Evolutionary conservation across 2,329 filamentous ascomycete genomes (phyloP).

Genomic region (Hypoxylon sp.): DNA sequence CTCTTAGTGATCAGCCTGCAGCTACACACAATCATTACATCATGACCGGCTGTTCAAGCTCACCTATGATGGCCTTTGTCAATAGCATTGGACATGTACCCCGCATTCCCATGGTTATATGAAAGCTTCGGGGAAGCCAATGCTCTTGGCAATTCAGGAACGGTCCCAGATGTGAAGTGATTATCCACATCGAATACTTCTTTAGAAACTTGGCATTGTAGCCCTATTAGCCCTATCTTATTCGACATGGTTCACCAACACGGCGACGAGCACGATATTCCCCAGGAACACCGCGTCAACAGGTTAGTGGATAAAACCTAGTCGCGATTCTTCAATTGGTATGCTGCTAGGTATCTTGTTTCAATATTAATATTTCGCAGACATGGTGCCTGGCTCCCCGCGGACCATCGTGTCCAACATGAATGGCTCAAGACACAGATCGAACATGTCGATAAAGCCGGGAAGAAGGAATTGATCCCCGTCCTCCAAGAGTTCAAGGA

Average conservation of each 20-base stretch:
- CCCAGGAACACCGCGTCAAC: conserved; percentile 60
- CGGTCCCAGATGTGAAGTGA: conserved; percentile 11
- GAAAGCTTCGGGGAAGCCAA: conserved; percentile 20
- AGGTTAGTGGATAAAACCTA: conserved; percentile 55
- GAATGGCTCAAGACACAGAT: conserved; percentile 72
- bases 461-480: conserved; percentile 65
- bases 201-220: conserved; percentile 13
- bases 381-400: conserved; percentile 68
- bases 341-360: neutral
- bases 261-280: conserved; percentile 66
- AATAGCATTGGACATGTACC: conserved; percentile 14
- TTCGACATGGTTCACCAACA: conserved; percentile 65
- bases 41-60: conserved; percentile 39
- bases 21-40: conserved; percentile 42
- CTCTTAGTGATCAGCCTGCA: conserved; percentile 38
- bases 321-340: neutral
- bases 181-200: conserved; percentile 19
- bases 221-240: conserved; percentile 18
- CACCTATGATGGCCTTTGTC: conserved; percentile 11
- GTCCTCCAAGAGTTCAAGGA: conserved; percentile 74
- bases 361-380: conserved; percentile 51
- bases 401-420: conserved; percentile 71
- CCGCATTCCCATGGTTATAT: conserved; percentile 39
- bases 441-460: conserved; percentile 65
- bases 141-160: conserved; percentile 42